Evolutionary conservation across 1,284 basidiomycete genomes (phyloP), one percentile per base, ranked within the genome.

Genomic region (Schizophyllum commune): DNA sequence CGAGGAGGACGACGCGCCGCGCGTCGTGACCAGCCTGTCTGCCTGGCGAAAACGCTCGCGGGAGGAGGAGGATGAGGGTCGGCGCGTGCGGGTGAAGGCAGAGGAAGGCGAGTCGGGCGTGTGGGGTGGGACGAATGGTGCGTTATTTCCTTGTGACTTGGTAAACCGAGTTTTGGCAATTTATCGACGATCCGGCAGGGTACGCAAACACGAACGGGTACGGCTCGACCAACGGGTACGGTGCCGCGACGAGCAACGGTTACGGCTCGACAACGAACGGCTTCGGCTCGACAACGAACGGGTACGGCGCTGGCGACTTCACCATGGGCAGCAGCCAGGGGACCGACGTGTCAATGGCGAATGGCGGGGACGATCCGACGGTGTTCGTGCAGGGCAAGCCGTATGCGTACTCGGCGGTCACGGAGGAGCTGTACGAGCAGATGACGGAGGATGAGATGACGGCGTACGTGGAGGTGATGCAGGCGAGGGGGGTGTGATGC

Each of bases 371-470:
- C 39, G 39, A 47, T 9, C 39, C 39, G 9, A 47, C 17, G 13
- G 39, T 47, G 39, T 47, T 13, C 17, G 90, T 92, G 22, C 85
- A 88, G 64, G 89, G 90, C n/a, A 73, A 77, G 60, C 78, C 83
- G 5, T 82, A 88, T 63, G 77, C 80, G 15, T 86, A 87, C 69
- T 89, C 87, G n/a, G 75, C 82, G 64, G 81, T 92, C 57, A 91
- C 88, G 9, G 90, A 92, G 68, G 91, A 90, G 66, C 86, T 92
- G 67, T 88, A 92, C 66, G 89, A 91, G 58, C 70, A 86, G 68
- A 92, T 92, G 90, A 90, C 89, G 9, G 85, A 89, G 7, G 91
- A 92, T 59, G 90, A 92, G 71, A 92, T 92, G 69, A 84, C 84
- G n/a, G 81, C 83, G 27, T 92, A 84, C 74, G 91, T 86, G 68